Base-by-base conservation (phyloP, 1,139 yeast species). In the Eremothecium sinecaudum region DNA sequence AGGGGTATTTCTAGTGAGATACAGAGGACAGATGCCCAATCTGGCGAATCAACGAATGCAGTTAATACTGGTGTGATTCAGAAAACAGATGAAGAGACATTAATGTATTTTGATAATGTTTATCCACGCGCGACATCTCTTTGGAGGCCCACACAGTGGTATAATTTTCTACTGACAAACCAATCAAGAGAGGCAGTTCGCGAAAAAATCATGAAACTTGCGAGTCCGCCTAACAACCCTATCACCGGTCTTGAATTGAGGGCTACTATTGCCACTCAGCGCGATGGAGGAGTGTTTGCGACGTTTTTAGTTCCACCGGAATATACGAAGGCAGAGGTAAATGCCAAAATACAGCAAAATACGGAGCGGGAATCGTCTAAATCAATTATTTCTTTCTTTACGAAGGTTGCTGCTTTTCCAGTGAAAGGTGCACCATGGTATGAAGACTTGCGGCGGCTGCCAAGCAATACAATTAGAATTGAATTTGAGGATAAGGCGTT, bases 371-470 rank as follows among this genome's bases (percentile, higher is more conserved):
- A 34, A 44, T 54, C 53, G 44, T 49, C 50, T 54, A 47, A 44
- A 26, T 42, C 51, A 12, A 23, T 51, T 4, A 32, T 55, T 7
- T 47, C 58, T 46, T 68, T 43, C 44, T 57, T 50, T 40, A 63
- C 56, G 36, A 61, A 56, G 51, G 67, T 75, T 59, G 56, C 61
- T 50, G 80, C 63, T 36, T 79, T 67, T 49, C 75, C 82, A 0
- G 97, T 92, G 1, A 79, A 79, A 46, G 98, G 98, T 39, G 68
- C 74, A 0, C 98, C 98, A 0, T 90, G 97, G 96, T 81, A 90
- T 43, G 97, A 90, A 58, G 98, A 90, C 55, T 65, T 90, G 52
- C 71, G 81, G 45, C 63, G 96, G 43, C 71, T 69, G 43, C 93
- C 94, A 7, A 75, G 79, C 40, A 61, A 67, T 9, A 66, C 67